phyloP scores from a whole-genome alignment of 1,139 yeast species.

The Schwanniomyces etchellsii region DNA sequence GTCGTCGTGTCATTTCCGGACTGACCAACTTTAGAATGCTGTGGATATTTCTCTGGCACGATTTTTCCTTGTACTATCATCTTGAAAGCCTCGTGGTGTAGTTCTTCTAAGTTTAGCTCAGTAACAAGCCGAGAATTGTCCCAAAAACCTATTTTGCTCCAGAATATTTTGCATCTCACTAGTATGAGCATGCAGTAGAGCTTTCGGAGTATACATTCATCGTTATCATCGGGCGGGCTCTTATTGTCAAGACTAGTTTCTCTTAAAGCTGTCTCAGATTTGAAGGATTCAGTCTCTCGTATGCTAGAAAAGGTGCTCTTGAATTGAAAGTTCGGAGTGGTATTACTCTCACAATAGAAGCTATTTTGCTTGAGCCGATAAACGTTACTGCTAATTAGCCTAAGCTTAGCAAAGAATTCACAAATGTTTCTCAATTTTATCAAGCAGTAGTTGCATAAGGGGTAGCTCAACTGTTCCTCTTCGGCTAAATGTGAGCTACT shows the following conservation, averaged over 20 bases:
- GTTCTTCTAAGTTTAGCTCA: conserved; percentile 25
- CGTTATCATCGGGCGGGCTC: conserved; percentile 12
- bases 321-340: conserved; percentile 15
- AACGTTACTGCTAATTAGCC: conserved; percentile 53
- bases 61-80: background rate
- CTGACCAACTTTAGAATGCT: too few relatives aligned
- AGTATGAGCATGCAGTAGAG: conserved; percentile 22
- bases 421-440: conserved; percentile 73
- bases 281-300: conserved; percentile 5
- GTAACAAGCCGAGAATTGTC: conserved; percentile 32
- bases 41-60: too few relatives aligned
- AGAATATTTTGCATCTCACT: conserved; percentile 51
- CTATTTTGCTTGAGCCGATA: conserved; percentile 26
- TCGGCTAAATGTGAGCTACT: conserved; percentile 10
- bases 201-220: conserved; percentile 22
- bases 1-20: too few relatives aligned
- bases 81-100: conserved; percentile 13
- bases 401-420: conserved; percentile 69
- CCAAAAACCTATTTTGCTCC: conserved; percentile 80
- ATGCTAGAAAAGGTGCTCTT: conserved; percentile 9
- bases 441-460: conserved; percentile 82
- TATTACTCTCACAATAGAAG: conserved; percentile 18
- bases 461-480: conserved; percentile 42
- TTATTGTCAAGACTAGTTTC: conserved; percentile 40
- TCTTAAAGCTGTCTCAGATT: conserved; percentile 1